These are phyloP conservation scores for Cladophialophora chaetospira DNA, from an alignment of 2,329 filamentous ascomycete species.

Conservation along the genomic window DNA sequence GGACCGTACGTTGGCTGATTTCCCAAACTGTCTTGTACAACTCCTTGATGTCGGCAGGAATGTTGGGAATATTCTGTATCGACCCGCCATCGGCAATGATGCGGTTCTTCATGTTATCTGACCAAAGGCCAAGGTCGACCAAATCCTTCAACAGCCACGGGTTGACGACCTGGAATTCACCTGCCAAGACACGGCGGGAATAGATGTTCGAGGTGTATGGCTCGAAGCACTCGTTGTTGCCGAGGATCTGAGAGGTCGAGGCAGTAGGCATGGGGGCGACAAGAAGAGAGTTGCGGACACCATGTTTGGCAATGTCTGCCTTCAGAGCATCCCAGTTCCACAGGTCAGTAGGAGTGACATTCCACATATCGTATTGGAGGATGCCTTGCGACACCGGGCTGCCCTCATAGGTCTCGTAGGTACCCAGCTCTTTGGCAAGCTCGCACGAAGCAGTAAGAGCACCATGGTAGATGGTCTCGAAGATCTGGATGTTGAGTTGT, in stretches of 20 bases:
- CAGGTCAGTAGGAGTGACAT: conserved; percentile 85
- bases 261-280: conserved; percentile 98
- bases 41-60: conserved; percentile 90
- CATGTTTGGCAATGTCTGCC: conserved; percentile 86
- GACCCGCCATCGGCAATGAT: conserved; percentile 97
- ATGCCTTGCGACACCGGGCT: conserved; percentile 93
- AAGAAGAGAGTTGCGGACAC: conserved; percentile 92
- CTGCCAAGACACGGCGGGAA: conserved; percentile 93
- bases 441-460: conserved; percentile 87
- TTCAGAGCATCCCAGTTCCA: conserved; percentile 96
- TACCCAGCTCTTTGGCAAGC: conserved; percentile 76
- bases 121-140: conserved; percentile 97
- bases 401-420: conserved; percentile 89
- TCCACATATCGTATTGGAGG: conserved; percentile 99
- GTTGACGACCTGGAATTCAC: conserved; percentile 99
- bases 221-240: conserved; percentile 99
- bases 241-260: conserved; percentile 94
- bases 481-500: conserved; percentile 95
- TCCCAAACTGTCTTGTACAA: conserved; percentile 99
- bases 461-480: conserved; percentile 98
- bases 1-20: conserved; percentile 90
- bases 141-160: conserved; percentile 98
- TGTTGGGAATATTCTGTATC: conserved; percentile 95
- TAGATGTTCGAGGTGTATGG: conserved; percentile 99
- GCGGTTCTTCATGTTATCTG: conserved; percentile 99